A percentile compares a stretch with the other conserved stretches of the same genome.
Evolutionary conservation across 441 rosid species (phyloP).

Genomic region (Dalechampia spathulata): DNA sequence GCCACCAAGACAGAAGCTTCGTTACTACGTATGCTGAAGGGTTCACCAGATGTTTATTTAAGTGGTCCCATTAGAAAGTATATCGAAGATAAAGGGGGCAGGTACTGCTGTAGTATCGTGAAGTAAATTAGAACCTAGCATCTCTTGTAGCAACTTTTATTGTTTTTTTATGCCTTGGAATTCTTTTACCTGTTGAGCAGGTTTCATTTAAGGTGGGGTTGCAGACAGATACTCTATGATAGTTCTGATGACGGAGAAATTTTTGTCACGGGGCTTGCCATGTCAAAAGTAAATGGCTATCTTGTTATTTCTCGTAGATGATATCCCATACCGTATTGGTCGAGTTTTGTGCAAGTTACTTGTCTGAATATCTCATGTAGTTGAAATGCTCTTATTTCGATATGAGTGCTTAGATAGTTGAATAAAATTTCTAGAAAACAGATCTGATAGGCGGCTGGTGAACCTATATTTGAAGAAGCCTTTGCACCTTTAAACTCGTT

Average conservation of each 20-base stretch:
- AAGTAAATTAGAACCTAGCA: conserved; percentile 2
- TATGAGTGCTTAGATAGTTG: too few relatives aligned
- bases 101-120: conserved; percentile 33
- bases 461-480: too few relatives aligned
- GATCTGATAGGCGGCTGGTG: too few relatives aligned
- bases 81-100: conserved; percentile 84
- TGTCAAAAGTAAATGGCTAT: conserved; percentile 64
- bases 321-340: neutral
- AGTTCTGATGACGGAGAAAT: conserved; percentile 55
- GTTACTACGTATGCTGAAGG: conserved; percentile 95
- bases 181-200: conserved; percentile 34
- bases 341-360: neutral
- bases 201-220: conserved; percentile 99
- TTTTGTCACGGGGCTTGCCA: conserved; percentile 74
- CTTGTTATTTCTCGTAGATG: conserved; percentile 1
- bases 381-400: too few relatives aligned
- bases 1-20: conserved; percentile 99
- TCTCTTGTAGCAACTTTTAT: neutral
- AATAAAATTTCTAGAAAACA: too few relatives aligned
- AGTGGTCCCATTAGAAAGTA: conserved; percentile 94
- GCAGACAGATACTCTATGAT: conserved; percentile 81
- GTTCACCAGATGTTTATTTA: conserved; percentile 91
- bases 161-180: too few relatives aligned
- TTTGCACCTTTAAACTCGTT: too few relatives aligned
- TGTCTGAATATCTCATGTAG: neutral